These are phyloP conservation scores for Mortierella sp. DNA, from an alignment of 371 early-diverging fungal genomes.

Conservation along the genomic window DNA sequence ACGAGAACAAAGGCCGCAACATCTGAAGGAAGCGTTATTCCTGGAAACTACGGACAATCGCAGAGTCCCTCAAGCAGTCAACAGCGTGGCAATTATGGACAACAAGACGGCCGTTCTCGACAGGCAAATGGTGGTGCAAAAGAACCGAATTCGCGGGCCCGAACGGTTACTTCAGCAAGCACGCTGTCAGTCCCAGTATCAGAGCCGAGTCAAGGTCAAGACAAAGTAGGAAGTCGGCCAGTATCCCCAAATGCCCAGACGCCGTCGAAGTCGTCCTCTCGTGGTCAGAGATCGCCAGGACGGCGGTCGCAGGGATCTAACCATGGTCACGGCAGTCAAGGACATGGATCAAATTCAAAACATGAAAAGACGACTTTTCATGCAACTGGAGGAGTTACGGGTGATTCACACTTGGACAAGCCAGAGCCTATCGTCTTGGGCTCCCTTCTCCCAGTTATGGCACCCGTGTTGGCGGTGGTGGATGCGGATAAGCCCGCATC, in stretches of 20 bases:
- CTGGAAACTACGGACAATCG: conserved; percentile 1
- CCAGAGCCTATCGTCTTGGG: conserved; percentile 26
- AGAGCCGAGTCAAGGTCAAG: background rate
- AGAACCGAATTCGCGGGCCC: conserved; percentile 15
- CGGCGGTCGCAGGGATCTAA: conserved; percentile 30
- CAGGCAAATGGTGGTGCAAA: conserved; percentile 12
- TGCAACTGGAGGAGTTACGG: background rate
- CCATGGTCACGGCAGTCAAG: conserved; percentile 9
- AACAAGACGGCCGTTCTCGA: conserved; percentile 5
- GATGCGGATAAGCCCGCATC: background rate
- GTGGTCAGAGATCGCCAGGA: conserved; percentile 38
- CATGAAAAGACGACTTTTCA: conserved; percentile 12
- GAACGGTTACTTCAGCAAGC: conserved; percentile 18
- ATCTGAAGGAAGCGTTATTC: conserved; percentile 17
- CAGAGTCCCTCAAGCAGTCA: conserved; percentile 1
- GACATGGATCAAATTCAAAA: conserved; percentile 9
- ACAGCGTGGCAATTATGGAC: conserved; percentile 4
- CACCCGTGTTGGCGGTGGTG: conserved; percentile 5
- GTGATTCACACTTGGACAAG: conserved; percentile 1
- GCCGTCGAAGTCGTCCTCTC: conserved; percentile 17
- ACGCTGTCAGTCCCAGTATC: conserved; percentile 5
- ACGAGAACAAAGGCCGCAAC: conserved; percentile 28
- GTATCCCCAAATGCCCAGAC: conserved; percentile 8
- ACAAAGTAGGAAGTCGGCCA: conserved; percentile 7
- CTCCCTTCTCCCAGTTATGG: conserved; percentile 7